Evolutionary conservation across 495 filamentous ascomycete genomes (phyloP), one percentile per base, ranked within the genome.

Genomic region (Podospora tetraspora): DNA sequence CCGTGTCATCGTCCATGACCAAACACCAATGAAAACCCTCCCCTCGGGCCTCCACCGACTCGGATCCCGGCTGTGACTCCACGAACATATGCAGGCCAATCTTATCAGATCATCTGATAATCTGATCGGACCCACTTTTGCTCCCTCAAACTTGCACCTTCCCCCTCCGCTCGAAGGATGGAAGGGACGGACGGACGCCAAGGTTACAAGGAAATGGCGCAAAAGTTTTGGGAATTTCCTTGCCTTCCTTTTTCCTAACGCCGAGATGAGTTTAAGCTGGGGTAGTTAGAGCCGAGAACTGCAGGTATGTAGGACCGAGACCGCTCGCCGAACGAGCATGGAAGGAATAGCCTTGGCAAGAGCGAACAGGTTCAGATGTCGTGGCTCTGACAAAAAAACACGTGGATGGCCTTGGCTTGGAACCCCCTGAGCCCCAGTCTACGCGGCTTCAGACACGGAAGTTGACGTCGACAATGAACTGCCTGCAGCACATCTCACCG

Each of bases 71-170:
- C 22, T 59, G 11, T 11, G 37, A 11, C 32, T 58, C 56, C 52
- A 60, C 57, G 60, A 5, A 25, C 0, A 37, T 19, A 59, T 72
- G 72, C 71, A 72, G 57, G 68, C 67, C 57, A 68, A 75, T 76
- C 74, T 76, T 76, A 76, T 76, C 74, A 73, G 74, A 76, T 76
- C 72, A 76, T 75, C 73, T 63, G 71, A 74, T 74, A 12, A 62
- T 71, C 65, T 52, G 43, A 52, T 52, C 43, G 16, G 43, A 52
- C 19, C 43, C 43, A 52, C 37, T 52, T 25, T 25, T 25, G 25
- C 25, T 25, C 25, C 25, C 25, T 25, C 25, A 25, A 1, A 2
- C 25, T n/a, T n/a, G 2, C 37, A 52, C 37, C 37, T n/a, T 52
- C 43, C 16, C 16, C 13, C 43, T 52, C 43, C 19, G 43, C 19